phyloP scores from a whole-genome alignment of 352 stramenopile species.

The Globisporangium irregulare region DNA sequence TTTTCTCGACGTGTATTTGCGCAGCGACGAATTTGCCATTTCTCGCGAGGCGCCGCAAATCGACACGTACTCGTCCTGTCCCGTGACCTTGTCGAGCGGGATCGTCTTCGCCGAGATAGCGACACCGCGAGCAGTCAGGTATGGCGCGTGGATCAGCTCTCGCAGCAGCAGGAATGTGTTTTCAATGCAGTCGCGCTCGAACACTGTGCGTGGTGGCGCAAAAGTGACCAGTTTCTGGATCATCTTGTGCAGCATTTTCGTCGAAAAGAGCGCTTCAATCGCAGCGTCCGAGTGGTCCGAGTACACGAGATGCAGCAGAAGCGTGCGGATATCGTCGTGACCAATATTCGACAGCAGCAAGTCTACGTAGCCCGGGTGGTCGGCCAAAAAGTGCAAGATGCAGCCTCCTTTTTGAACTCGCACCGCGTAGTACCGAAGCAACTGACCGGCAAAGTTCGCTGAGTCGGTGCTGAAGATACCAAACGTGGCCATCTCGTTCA shows the following conservation, averaged over 20 bases:
- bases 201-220: slow-evolving; percentile 62
- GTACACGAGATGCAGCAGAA: slow-evolving; percentile 81
- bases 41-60: slow-evolving; percentile 83
- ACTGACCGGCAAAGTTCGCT: slow-evolving; percentile 77
- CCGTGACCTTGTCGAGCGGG: slow-evolving; percentile 80
- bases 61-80: slow-evolving; percentile 85
- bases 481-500: slow-evolving; percentile 47
- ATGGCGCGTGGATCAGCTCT: slow-evolving; percentile 80
- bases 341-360: slow-evolving; percentile 78
- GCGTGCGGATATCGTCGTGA: slow-evolving; percentile 75
- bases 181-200: slow-evolving; percentile 74
- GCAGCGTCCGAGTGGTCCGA: slow-evolving; percentile 76
- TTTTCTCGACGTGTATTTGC: slow-evolving; percentile 86
- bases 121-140: slow-evolving; percentile 75
- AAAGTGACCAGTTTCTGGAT: slow-evolving; percentile 78
- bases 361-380: slow-evolving; percentile 55
- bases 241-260: slow-evolving; percentile 69
- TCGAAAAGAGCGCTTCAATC: slow-evolving; percentile 72
- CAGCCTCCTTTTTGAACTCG: slow-evolving; percentile 73
- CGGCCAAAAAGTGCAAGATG: slow-evolving; percentile 67
- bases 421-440: slow-evolving; percentile 80
- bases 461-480: slow-evolving; percentile 76
- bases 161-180: slow-evolving; percentile 80
- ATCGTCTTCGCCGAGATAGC: slow-evolving; percentile 87
- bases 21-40: slow-evolving; percentile 75